Base-by-base conservation (phyloP, 768 basidiomycete species). In the Serendipita sp. region DNA sequence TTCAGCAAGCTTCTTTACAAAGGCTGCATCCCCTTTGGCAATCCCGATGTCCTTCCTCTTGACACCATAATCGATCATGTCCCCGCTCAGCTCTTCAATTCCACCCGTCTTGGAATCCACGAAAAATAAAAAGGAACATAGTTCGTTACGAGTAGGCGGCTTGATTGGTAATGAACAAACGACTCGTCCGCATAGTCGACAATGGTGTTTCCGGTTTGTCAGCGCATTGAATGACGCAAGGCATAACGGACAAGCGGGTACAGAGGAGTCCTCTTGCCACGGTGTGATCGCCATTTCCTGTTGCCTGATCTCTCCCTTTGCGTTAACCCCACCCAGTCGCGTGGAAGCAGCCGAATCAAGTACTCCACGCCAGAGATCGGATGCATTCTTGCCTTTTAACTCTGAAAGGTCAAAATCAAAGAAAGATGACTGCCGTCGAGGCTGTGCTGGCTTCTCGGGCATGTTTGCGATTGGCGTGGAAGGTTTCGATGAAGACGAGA, bases 141-240 rank as follows among this genome's bases (percentile, higher is more conserved):
- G 74, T 53, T 77, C 77, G 1, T 78, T 79, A 23, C 91, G 81
- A 68, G 84, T 82, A 2, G 85, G 83, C 3, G 76, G 79, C 64
- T 88, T 91, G 10, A 85, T 76, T 0, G 92, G 91, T 3, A 96
- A 78, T 0, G 93, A 87, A 70, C 95, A 98, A 11, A 97, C 84
- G 44, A 97, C 88, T 64, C 85, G 79, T 0, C 95, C 95, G 68
- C 95, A 98, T 13, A 97, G 76, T 6, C 95, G 85, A 71, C 95
- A 98, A 71, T 98, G 95, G 69, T 98, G 95, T 74, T 95, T 95
- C 13, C 95, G 84, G 68, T 92, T 95, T 0, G 91, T 90, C 2
- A 98, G 74, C 0, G 89, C 83, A 70, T 93, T 88, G 71, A 98
- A 98, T 1, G 86, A 82, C 1, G 75, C 60, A 81, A 70, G 72